These are phyloP conservation scores for Wickerhamomyces sp. DNA, from an alignment of 1,139 yeast species.

Conservation along the genomic window DNA sequence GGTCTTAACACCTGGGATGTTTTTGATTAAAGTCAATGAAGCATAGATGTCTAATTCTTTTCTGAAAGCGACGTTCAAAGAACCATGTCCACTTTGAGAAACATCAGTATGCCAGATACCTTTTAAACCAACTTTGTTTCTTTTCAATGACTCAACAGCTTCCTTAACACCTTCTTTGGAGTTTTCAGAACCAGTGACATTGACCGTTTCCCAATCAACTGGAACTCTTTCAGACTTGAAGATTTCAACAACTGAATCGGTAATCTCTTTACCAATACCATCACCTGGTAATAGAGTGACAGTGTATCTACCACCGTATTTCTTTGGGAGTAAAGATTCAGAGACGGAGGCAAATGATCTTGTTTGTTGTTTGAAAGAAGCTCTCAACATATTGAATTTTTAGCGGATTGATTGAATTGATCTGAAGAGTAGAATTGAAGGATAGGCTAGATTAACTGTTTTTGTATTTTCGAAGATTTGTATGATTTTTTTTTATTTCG, in stretches of 20 bases:
- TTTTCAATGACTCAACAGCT: constrained; percentile 87
- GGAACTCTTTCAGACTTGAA: constrained; percentile 81
- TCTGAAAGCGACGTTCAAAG: constrained; percentile 93
- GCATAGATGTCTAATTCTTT: constrained; percentile 96
- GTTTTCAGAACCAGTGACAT: constrained; percentile 72
- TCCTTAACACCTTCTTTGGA: constrained; percentile 64
- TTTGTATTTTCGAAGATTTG: not conserved
- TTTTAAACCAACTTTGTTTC: constrained; percentile 96
- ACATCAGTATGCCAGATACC: constrained; percentile 93
- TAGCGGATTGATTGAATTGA: not conserved
- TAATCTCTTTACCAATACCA: constrained; percentile 96
- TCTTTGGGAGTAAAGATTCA: constrained; percentile 73
- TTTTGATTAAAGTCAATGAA: constrained; percentile 86
- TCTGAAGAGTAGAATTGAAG: not conserved
- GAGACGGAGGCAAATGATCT: constrained; percentile 35
- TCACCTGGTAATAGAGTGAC: constrained; percentile 93
- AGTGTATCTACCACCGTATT: constrained; percentile 91
- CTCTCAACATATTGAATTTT: constrained; percentile 18
- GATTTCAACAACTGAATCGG: constrained; percentile 88
- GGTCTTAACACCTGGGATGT: constrained; percentile 90
- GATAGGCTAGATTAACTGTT: constrained; percentile 2
- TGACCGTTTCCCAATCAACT: constrained; percentile 89
- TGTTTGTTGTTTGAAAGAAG: constrained; percentile 19
- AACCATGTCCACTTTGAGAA: constrained; percentile 65
- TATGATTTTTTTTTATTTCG: not conserved